Conservation (phyloP, 139 green algal genomes). For the Pseudopediastrum boryanum region DNA sequence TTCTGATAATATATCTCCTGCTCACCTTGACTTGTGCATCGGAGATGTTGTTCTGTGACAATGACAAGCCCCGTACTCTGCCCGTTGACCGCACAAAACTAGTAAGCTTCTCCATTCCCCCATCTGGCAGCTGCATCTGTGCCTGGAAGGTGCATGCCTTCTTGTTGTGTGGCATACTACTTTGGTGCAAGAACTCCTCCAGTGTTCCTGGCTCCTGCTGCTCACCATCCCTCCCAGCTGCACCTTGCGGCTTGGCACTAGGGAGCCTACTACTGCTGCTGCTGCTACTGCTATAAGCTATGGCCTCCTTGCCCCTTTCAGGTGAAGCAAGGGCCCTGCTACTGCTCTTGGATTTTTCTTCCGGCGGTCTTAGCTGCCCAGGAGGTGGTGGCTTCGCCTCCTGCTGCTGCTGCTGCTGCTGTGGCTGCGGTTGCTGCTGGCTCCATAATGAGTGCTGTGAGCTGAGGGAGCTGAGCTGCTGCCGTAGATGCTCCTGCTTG, state of each 20-base stretch:
- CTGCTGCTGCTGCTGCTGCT: constrained; percentile 2
- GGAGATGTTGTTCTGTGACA: constrained; percentile 51
- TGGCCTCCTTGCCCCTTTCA: background rate
- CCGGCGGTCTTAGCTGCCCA: no score
- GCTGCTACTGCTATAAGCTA: background rate
- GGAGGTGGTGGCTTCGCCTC: background rate
- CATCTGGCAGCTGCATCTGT: constrained; percentile 55
- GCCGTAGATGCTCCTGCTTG: background rate
- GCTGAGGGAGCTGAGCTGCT: background rate
- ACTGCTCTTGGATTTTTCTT: background rate
- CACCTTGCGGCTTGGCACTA: no score
- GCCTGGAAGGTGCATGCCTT: constrained; percentile 58
- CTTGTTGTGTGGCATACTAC: background rate
- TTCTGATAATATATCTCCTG: background rate
- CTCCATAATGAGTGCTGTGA: background rate
- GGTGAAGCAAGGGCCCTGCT: background rate
- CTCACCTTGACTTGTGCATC: background rate
- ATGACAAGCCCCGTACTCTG: constrained; percentile 49
- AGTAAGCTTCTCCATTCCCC: constrained; percentile 57
- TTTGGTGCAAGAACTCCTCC: constrained; percentile 14
- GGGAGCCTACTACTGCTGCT: background rate
- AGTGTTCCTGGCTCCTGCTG: background rate
- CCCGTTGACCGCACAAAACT: constrained; percentile 42
- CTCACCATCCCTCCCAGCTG: background rate
- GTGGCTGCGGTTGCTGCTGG: constrained; percentile 7